These are phyloP conservation scores for Silene latifolia DNA, from an alignment of 148 eudicot genomes.

Conservation along the genomic window DNA sequence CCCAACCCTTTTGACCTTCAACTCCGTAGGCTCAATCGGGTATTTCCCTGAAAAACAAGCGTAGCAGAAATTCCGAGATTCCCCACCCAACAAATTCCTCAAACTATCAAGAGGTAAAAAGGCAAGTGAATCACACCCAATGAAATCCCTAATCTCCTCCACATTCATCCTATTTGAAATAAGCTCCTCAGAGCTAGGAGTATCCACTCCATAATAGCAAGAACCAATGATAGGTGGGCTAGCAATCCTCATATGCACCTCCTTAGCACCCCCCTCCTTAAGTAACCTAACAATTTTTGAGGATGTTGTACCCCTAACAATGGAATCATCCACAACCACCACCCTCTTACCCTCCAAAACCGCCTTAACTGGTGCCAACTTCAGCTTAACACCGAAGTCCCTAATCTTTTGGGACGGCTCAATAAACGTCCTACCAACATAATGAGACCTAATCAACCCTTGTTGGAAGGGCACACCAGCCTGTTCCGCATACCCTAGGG, in stretches of 20 bases:
- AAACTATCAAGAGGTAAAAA: slow-evolving; percentile 62
- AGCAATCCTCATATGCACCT: slow-evolving; percentile 73
- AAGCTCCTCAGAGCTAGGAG: slow-evolving; percentile 78
- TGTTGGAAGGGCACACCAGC: slow-evolving; percentile 71
- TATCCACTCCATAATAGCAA: slow-evolving; percentile 89
- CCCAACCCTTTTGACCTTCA: slow-evolving; percentile 52
- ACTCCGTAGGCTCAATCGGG: slow-evolving; percentile 59
- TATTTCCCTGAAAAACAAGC: slow-evolving; percentile 87
- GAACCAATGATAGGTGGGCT: slow-evolving; percentile 66
- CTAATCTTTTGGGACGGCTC: slow-evolving; percentile 85
- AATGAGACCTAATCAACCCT: slow-evolving; percentile 79
- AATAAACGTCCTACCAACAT: slow-evolving; percentile 80
- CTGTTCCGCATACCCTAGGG: slow-evolving; percentile 76
- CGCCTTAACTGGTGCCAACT: slow-evolving; percentile 60
- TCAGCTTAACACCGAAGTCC: slow-evolving; percentile 82
- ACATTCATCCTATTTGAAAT: slow-evolving; percentile 77
- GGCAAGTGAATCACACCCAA: slow-evolving; percentile 74
- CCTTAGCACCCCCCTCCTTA: slow-evolving; percentile 72
- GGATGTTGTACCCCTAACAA: slow-evolving; percentile 85
- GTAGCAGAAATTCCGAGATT: slow-evolving; percentile 56
- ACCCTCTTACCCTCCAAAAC: slow-evolving; percentile 86
- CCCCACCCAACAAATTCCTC: slow-evolving; percentile 47
- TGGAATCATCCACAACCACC: slow-evolving; percentile 91
- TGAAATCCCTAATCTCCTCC: slow-evolving; percentile 38
- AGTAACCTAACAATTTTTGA: slow-evolving; percentile 78